These are phyloP conservation scores for Neospora caninum DNA, from an alignment of 169 alveolate genomes.

Conservation along the genomic window DNA sequence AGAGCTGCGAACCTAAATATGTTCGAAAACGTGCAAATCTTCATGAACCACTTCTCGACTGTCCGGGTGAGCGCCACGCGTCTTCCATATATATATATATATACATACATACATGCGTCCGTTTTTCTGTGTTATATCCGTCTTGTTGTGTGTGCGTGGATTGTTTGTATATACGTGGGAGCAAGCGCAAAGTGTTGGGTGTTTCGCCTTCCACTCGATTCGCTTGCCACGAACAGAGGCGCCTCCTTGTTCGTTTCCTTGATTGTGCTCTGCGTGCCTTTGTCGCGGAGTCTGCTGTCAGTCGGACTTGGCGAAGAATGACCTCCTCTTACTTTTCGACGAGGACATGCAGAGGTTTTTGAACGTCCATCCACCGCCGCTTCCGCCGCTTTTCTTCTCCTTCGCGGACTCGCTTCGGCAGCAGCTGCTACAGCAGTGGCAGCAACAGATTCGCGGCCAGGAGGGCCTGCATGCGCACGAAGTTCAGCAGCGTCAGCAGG, in stretches of 20 bases:
- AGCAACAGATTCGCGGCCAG: conserved; percentile 29
- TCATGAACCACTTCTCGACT: conserved; percentile 69
- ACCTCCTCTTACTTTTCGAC: conserved; percentile 38
- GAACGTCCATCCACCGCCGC: conserved; percentile 12
- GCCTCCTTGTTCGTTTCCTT: neutral
- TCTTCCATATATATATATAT: neutral
- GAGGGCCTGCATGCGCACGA: conserved; percentile 5
- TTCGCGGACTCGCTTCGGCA: conserved; percentile 9
- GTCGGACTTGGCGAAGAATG: conserved; percentile 66
- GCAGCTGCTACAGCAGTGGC: conserved; percentile 44
- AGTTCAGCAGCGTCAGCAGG: conserved; percentile 27
- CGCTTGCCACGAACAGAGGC: neutral
- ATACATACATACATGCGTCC: neutral
- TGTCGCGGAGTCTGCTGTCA: too few relatives aligned
- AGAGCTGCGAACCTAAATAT: conserved; percentile 63
- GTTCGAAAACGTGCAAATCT: conserved; percentile 65
- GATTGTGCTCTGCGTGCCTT: neutral
- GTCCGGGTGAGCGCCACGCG: conserved; percentile 46
- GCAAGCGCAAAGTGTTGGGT: too few relatives aligned
- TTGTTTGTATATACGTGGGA: neutral
- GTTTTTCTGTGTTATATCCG: neutral
- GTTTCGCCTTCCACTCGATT: too few relatives aligned
- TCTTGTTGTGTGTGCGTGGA: neutral
- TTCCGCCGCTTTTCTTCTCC: conserved; percentile 19
- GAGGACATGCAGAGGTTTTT: conserved; percentile 25